Base-by-base conservation (phyloP, 495 filamentous ascomycete genomes). In the Antarctomyces pellizariae region DNA sequence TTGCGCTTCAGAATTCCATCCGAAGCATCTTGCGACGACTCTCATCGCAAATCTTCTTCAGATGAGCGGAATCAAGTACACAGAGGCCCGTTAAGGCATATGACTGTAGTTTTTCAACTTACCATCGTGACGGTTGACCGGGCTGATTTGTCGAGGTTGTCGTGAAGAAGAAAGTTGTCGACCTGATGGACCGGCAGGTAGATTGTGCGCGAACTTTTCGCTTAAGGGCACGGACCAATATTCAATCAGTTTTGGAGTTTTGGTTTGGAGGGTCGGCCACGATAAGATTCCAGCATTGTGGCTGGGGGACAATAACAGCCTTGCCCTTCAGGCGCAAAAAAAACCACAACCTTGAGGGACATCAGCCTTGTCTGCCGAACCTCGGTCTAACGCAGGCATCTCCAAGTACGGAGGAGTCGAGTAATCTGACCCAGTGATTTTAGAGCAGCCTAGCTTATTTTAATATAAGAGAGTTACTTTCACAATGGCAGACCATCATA, bases 21-120 rank as follows among this genome's bases (percentile, higher is more conserved):
- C 78, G 82, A 86, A 91, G 79, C 77, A 79, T 78, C 74, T 86
- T 92, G 82, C 82, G 67, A 57, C 52, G 77, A 89, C 77, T 77
- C 74, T 57, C 40, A 40, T 40, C 36, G 34, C 37, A 33, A 36
- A 26, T 33, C 36, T 28, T 35, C 29, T 25, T 22, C 26, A 31
- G 27, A 29, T 34, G 21, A 22, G 18, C 13, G 18, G 18, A 11
- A 13, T 24, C 13, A 4, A 20, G 25, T 9, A 16, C 5, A 17
- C 7, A n/a, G 16, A 4, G 16, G 31, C 31, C 32, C 31, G 34
- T 12, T 7, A 18, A 4, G 3, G 4, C 22, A 23, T 31, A 26
- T 30, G 7, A 26, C 16, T 43, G 18, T 16, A 11, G 19, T 20
- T 11, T 13, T 28, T 27, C 26, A 51, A 66, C 62, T 62, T 46